Evolutionary conservation across 306 rosid species (phyloP).

Genomic region (Pyrus betulifolia): DNA sequence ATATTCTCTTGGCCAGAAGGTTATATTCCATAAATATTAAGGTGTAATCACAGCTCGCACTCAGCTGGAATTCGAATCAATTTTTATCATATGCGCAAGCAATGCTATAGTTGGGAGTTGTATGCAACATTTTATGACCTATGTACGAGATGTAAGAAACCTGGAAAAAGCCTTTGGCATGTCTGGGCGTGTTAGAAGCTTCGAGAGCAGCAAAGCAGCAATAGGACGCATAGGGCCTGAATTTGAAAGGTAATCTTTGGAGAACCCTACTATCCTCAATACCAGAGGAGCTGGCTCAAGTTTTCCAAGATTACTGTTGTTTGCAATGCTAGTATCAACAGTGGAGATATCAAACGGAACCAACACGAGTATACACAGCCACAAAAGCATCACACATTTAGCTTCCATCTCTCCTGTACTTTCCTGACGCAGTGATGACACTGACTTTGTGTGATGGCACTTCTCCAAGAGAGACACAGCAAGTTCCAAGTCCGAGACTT

Average conservation of each 20-base stretch:
- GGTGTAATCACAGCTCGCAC: not conserved
- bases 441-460: conserved; percentile 53
- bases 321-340: conserved; percentile 71
- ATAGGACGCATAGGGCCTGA: conserved; percentile 88
- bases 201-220: conserved; percentile 79
- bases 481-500: conserved; percentile 92
- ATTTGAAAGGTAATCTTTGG: conserved; percentile 76
- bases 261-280: conserved; percentile 70
- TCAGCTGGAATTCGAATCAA: not conserved
- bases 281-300: conserved; percentile 70
- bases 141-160: conserved; percentile 20
- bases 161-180: conserved; percentile 86
- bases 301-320: conserved; percentile 33
- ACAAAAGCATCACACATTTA: conserved; percentile 79
- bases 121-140: not conserved
- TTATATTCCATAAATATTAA: not conserved
- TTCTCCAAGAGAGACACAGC: conserved; percentile 81
- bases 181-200: conserved; percentile 91
- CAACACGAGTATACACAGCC: conserved; percentile 87
- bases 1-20: not conserved
- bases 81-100: not conserved
- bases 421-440: conserved; percentile 58
- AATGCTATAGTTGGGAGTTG: not conserved
- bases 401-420: conserved; percentile 96
- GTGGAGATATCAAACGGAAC: conserved; percentile 93